Conservation (phyloP, 352 stramenopile genomes). For the Aphanomyces invadans region DNA sequence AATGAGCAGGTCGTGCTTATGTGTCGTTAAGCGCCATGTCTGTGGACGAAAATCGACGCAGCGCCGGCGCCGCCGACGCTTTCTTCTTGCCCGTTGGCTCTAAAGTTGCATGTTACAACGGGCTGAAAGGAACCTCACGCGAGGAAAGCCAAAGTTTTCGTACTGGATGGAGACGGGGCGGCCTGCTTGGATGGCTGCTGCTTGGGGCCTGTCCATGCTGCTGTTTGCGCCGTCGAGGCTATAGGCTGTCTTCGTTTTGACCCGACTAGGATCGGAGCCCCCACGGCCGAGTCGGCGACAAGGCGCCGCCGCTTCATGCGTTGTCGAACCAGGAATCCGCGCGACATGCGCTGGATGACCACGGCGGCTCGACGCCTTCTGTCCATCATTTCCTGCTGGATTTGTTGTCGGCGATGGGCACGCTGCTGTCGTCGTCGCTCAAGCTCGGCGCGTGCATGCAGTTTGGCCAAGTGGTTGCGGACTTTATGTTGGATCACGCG, state of each 20-base stretch:
- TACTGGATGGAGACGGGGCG: not conserved
- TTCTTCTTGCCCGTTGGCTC: not conserved
- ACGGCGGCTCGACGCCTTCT: not conserved
- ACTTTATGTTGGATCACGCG: slow-evolving; percentile 12
- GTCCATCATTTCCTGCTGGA: not conserved
- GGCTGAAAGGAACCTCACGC: no score
- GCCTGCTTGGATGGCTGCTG: not conserved
- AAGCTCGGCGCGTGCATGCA: not conserved
- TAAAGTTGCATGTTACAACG: no score
- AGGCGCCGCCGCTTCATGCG: not conserved
- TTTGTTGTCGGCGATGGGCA: not conserved
- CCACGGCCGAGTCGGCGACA: not conserved
- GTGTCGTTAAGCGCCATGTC: not conserved
- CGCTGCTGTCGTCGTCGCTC: not conserved
- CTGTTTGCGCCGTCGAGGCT: not conserved
- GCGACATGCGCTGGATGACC: not conserved
- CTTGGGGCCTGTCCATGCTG: no score
- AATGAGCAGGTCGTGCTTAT: not conserved
- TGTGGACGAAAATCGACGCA: not conserved
- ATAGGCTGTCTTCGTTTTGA: not conserved
- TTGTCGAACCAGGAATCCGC: slow-evolving; percentile 3
- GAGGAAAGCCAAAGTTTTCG: not conserved
- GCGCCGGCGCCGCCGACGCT: not conserved
- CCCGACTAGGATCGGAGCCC: not conserved
- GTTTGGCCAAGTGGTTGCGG: not conserved